Percentiles rank a stretch among this genome's conserved stretches.
Conservation (phyloP, 495 filamentous ascomycete species). For the Penicillium desertorum region DNA sequence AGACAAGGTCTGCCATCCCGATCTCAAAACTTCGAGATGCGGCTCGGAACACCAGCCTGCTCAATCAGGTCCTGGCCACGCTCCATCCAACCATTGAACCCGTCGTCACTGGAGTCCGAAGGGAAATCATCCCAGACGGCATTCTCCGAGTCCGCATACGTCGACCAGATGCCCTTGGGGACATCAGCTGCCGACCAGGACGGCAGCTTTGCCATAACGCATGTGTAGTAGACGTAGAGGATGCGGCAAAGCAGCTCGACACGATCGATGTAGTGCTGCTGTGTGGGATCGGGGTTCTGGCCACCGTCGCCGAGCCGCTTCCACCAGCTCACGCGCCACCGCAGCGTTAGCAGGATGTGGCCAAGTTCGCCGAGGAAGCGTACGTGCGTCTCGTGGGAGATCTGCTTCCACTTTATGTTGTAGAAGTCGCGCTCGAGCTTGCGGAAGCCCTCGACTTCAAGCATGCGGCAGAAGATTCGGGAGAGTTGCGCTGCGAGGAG, state of each 20-base stretch:
- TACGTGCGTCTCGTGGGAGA: conserved; percentile 45
- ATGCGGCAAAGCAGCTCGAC: conserved; percentile 50
- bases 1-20: background rate
- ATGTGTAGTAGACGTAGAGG: conserved; percentile 53
- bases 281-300: conserved; percentile 41
- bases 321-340: conserved; percentile 55
- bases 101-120: conserved; percentile 41
- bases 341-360: conserved; percentile 47
- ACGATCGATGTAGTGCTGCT: conserved; percentile 49
- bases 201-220: conserved; percentile 48
- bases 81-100: conserved; percentile 46
- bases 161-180: conserved; percentile 46
- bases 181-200: conserved; percentile 42
- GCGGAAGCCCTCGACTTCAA: conserved; percentile 53
- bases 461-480: conserved; percentile 50
- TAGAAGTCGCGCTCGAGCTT: conserved; percentile 51
- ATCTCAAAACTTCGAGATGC: conserved; percentile 29
- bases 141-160: conserved; percentile 47
- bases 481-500: conserved; percentile 49
- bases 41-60: conserved; percentile 42
- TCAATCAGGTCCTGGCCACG: conserved; percentile 45
- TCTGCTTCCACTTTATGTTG: conserved; percentile 53
- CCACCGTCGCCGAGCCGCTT: conserved; percentile 47
- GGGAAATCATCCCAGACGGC: conserved; percentile 49
- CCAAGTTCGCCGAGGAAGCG: conserved; percentile 48